These are phyloP conservation scores for Fusarium lateritium DNA, from an alignment of 2,329 filamentous ascomycete genomes.

Conservation along the genomic window DNA sequence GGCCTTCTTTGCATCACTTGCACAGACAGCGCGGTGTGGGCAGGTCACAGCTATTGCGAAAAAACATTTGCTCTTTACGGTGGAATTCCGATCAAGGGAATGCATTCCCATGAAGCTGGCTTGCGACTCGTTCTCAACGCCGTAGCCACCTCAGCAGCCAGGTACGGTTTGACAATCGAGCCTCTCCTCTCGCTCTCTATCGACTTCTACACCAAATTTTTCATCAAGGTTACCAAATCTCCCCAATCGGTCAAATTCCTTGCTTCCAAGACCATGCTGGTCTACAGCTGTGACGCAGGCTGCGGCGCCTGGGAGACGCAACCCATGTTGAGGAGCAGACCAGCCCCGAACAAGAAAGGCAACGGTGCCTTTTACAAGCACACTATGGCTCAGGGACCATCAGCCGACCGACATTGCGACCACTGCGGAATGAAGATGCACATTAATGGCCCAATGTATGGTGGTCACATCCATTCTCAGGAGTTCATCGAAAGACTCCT, in stretches of 20 bases:
- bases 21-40: constrained; percentile 95
- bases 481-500: constrained; percentile 87
- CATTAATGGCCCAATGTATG: constrained; percentile 94
- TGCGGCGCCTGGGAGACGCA: constrained; percentile 95
- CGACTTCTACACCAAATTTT: constrained; percentile 94
- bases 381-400: constrained; percentile 79
- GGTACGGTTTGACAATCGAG: constrained; percentile 90
- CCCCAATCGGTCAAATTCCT: constrained; percentile 91
- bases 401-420: constrained; percentile 75
- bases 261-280: constrained; percentile 91
- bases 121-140: constrained; percentile 88
- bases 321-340: constrained; percentile 78
- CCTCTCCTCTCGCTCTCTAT: constrained; percentile 94
- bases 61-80: constrained; percentile 97
- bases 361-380: constrained; percentile 83
- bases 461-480: constrained; percentile 86
- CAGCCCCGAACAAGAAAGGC: constrained; percentile 78
- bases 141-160: constrained; percentile 83
- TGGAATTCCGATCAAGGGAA: constrained; percentile 86
- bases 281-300: constrained; percentile 91
- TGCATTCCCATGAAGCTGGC: constrained; percentile 89
- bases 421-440: constrained; percentile 92
- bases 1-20: constrained; percentile 96
- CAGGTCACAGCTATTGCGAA: constrained; percentile 92
- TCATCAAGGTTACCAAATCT: constrained; percentile 84